phyloP scores from a whole-genome alignment of 345 rosid genomes.

The Eutrema japonicum region DNA sequence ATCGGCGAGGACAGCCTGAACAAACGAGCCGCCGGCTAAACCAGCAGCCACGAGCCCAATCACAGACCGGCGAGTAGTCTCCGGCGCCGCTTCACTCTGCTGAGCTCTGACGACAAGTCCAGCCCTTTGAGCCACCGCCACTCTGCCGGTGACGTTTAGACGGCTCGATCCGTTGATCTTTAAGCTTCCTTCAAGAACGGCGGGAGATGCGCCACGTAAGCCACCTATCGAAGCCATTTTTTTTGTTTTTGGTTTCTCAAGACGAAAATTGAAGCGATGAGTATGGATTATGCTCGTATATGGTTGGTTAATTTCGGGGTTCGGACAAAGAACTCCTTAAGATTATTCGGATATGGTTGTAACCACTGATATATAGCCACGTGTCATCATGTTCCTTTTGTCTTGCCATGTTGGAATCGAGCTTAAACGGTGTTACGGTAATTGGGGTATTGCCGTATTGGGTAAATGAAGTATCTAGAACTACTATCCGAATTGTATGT shows the following conservation, averaged over 20 bases:
- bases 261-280: slow-evolving; percentile 45
- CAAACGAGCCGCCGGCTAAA: slow-evolving; percentile 72
- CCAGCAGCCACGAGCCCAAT: slow-evolving; percentile 77
- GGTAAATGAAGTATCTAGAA: too few relatives aligned
- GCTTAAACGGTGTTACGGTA: neutral
- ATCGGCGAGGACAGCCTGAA: slow-evolving; percentile 75
- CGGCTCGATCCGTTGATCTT: slow-evolving; percentile 62
- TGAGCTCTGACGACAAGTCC: slow-evolving; percentile 66
- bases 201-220: slow-evolving; percentile 68
- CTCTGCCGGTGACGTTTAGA: slow-evolving; percentile 40
- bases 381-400: neutral
- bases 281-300: slow-evolving; percentile 40
- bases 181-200: slow-evolving; percentile 70
- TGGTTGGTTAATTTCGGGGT: slow-evolving; percentile 45
- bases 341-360: slow-evolving; percentile 52
- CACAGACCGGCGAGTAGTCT: slow-evolving; percentile 74
- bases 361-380: slow-evolving; percentile 44
- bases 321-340: slow-evolving; percentile 22
- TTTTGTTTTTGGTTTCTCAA: slow-evolving; percentile 7
- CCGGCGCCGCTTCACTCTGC: slow-evolving; percentile 53
- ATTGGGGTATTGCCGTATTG: too few relatives aligned
- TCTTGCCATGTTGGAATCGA: slow-evolving; percentile 38
- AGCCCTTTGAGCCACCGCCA: slow-evolving; percentile 43
- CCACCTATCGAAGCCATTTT: slow-evolving; percentile 74
- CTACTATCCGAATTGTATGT: too few relatives aligned